A percentile compares a stretch with the other conserved stretches of the same genome.
phyloP scores from a whole-genome alignment of 164 flowering plant species.

The Sextonia rubra region DNA sequence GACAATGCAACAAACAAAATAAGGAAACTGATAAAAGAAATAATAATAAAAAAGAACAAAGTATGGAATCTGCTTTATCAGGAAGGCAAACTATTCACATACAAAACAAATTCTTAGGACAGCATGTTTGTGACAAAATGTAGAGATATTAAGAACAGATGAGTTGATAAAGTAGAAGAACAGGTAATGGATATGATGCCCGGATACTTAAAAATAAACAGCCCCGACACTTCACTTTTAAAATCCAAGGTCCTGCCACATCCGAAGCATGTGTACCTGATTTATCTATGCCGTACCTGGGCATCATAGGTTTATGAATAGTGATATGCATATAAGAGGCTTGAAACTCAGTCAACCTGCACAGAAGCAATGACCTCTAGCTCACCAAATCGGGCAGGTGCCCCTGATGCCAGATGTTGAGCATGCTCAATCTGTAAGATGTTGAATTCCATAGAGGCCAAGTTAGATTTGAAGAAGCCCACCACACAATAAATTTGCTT shows the following conservation, averaged over 20 bases:
- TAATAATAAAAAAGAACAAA: too few relatives aligned
- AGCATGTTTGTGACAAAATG: too few relatives aligned
- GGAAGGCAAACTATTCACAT: background rate
- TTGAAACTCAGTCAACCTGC: conserved; percentile 46
- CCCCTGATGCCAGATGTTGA: conserved; percentile 78
- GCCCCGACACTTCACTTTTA: too few relatives aligned
- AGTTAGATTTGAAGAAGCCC: conserved; percentile 3
- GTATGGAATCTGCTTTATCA: background rate
- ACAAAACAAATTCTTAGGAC: background rate
- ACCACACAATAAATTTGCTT: background rate
- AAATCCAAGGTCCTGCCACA: too few relatives aligned
- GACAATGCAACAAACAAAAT: background rate
- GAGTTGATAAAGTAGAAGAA: background rate
- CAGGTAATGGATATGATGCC: background rate
- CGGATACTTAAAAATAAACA: too few relatives aligned
- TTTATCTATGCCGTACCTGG: too few relatives aligned
- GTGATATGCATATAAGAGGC: background rate
- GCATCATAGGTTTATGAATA: background rate
- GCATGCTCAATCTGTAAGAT: conserved; percentile 87
- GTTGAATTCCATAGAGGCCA: background rate
- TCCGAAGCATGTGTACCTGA: too few relatives aligned
- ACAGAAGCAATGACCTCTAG: conserved; percentile 76
- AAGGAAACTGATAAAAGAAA: background rate
- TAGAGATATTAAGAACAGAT: background rate
- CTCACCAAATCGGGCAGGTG: conserved; percentile 65